Evolutionary conservation across 768 basidiomycete species (phyloP).

Genomic region (Boletellus ananiceps): DNA sequence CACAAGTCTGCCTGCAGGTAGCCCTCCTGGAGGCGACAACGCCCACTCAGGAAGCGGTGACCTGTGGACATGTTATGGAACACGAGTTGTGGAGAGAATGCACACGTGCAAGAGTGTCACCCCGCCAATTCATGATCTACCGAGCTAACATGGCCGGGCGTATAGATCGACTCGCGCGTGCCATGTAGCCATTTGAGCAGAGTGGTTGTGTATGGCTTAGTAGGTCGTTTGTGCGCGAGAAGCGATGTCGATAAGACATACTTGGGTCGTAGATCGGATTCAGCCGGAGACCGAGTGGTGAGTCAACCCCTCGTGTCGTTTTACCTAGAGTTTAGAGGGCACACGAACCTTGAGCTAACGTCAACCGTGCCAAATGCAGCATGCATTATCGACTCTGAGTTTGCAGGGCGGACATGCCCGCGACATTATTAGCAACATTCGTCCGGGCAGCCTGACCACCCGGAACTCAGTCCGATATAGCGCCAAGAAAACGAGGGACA

Average conservation of each 20-base stretch:
- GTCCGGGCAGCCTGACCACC: background rate
- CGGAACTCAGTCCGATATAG: conserved; percentile 1
- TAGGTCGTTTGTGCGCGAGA: background rate
- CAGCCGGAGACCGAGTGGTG: conserved; percentile 1
- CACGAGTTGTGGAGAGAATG: conserved; percentile 20
- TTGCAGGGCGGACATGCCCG: too few relatives aligned
- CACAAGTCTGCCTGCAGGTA: conserved; percentile 26
- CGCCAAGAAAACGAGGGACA: conserved; percentile 14
- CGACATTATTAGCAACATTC: background rate
- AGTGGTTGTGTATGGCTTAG: background rate
- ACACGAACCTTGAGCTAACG: conserved; percentile 11
- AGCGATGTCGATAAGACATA: conserved; percentile 2
- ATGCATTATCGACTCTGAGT: background rate
- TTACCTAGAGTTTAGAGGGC: background rate
- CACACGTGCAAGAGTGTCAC: conserved; percentile 18
- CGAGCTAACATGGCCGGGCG: too few relatives aligned
- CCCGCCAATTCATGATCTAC: background rate
- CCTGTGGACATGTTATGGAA: conserved; percentile 1
- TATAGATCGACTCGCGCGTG: too few relatives aligned
- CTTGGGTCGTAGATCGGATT: conserved; percentile 3
- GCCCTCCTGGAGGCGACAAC: conserved; percentile 7
- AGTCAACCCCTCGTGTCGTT: background rate
- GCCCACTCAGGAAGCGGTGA: conserved; percentile 14
- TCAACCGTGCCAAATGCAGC: conserved; percentile 1
- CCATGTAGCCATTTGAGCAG: background rate